phyloP scores from a whole-genome alignment of 1,284 basidiomycete species.

The Microbotryum silenes-acaulis region DNA sequence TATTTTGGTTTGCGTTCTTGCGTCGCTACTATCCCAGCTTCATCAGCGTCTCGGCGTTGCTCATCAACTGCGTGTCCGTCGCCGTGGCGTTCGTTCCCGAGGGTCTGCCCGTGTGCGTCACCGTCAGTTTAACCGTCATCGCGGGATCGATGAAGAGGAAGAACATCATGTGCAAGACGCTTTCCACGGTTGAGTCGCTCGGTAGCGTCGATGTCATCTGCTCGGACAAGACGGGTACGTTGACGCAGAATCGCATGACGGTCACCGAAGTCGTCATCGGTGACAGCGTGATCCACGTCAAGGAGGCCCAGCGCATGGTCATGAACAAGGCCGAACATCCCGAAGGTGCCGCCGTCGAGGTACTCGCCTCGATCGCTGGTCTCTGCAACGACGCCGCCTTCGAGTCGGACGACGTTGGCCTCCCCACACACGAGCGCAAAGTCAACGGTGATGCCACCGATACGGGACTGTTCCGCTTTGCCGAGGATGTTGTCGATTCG shows the following conservation, averaged over 20 bases:
- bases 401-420: conserved; percentile 42
- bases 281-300: neutral
- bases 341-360: conserved; percentile 25
- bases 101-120: conserved; percentile 43
- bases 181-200: conserved; percentile 56
- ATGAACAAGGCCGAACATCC: too few species aligned
- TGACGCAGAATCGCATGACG: conserved; percentile 45
- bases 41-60: conserved; percentile 45
- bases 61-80: conserved; percentile 30
- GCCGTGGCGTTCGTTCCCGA: conserved; percentile 54
- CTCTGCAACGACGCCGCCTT: conserved; percentile 60
- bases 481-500: neutral
- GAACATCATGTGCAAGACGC: conserved; percentile 55
- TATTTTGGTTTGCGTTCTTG: conserved; percentile 53
- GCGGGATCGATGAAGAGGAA: conserved; percentile 45
- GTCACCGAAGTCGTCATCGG: conserved; percentile 38
- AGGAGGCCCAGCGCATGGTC: conserved; percentile 9
- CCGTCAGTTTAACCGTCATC: conserved; percentile 50
- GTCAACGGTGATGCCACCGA: conserved; percentile 51
- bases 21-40: conserved; percentile 48
- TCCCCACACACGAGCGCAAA: conserved; percentile 45
- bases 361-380: conserved; percentile 48
- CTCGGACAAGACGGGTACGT: conserved; percentile 55
- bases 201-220: conserved; percentile 53
- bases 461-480: conserved; percentile 16